phyloP scores from a whole-genome alignment of 2,329 filamentous ascomycete species.

The Phialemoniopsis sp. region DNA sequence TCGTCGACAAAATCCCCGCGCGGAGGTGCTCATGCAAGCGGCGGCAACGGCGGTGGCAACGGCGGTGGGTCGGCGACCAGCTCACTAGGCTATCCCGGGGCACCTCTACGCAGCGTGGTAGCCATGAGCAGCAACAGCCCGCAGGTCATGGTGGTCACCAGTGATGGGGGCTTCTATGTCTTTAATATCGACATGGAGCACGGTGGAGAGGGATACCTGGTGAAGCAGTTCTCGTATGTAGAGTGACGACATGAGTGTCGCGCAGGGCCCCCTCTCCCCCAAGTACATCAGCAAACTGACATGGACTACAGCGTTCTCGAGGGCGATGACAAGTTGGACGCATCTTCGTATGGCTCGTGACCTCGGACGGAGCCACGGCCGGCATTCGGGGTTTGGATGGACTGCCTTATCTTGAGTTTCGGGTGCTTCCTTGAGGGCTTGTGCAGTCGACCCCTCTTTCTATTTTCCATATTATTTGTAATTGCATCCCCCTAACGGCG shows the following conservation, averaged over 20 bases:
- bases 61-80: slow-evolving; percentile 25
- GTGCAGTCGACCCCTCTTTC: too few species aligned
- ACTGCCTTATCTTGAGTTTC: too few species aligned
- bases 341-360: slow-evolving; percentile 35
- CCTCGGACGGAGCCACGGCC: too few species aligned
- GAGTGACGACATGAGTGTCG: neutral
- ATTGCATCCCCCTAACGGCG: too few species aligned
- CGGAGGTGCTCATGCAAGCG: slow-evolving; percentile 7
- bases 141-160: slow-evolving; percentile 97
- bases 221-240: slow-evolving; percentile 89
- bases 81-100: slow-evolving; percentile 17
- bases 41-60: slow-evolving; percentile 10
- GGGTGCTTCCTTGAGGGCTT: too few species aligned
- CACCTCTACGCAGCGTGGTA: slow-evolving; percentile 81
- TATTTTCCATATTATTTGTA: too few species aligned
- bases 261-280: neutral
- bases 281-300: neutral
- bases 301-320: slow-evolving; percentile 41
- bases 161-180: slow-evolving; percentile 90
- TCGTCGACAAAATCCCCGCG: slow-evolving; percentile 21
- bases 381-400: too few species aligned
- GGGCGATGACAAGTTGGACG: slow-evolving; percentile 49
- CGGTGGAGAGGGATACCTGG: slow-evolving; percentile 85
- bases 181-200: slow-evolving; percentile 94
- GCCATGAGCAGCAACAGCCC: slow-evolving; percentile 94